A percentile compares a stretch with the other conserved stretches of the same genome.
Conservation (phyloP, 768 basidiomycete genomes). For the Trametes villosa region DNA sequence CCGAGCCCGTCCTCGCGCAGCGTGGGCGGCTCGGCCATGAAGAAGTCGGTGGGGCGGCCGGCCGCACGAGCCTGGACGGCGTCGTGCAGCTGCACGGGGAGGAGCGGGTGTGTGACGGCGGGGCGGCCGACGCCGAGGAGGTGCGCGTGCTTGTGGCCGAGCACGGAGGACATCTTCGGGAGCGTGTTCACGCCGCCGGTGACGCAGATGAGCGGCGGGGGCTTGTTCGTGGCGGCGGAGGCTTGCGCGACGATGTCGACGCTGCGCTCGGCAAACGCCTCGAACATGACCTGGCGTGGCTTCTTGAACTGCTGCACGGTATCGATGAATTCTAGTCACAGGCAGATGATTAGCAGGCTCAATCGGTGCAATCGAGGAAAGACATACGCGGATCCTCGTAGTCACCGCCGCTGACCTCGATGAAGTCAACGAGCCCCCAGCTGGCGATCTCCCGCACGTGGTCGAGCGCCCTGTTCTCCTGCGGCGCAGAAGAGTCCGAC, state of each 20-base stretch:
- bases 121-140: slow-evolving; percentile 78
- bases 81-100: slow-evolving; percentile 19
- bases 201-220: slow-evolving; percentile 67
- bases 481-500: slow-evolving; percentile 27
- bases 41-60: neutral
- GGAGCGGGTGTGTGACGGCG: slow-evolving; percentile 62
- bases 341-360: neutral
- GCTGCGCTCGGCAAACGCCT: slow-evolving; percentile 64
- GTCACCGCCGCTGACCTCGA: slow-evolving; percentile 88
- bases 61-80: neutral
- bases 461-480: slow-evolving; percentile 52
- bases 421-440: slow-evolving; percentile 76
- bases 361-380: neutral
- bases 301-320: slow-evolving; percentile 34
- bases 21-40: neutral
- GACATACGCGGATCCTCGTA: slow-evolving; percentile 76
- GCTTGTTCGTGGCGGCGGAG: slow-evolving; percentile 27
- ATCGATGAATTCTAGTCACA: slow-evolving; percentile 32
- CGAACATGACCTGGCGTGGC: slow-evolving; percentile 73
- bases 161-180: slow-evolving; percentile 54
- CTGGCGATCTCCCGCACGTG: slow-evolving; percentile 63
- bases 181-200: slow-evolving; percentile 80
- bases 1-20: slow-evolving; percentile 7
- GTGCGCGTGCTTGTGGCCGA: slow-evolving; percentile 62
- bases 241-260: slow-evolving; percentile 45